Conservation (phyloP, 371 early-diverging fungal species). For the Batkoa obscura region DNA sequence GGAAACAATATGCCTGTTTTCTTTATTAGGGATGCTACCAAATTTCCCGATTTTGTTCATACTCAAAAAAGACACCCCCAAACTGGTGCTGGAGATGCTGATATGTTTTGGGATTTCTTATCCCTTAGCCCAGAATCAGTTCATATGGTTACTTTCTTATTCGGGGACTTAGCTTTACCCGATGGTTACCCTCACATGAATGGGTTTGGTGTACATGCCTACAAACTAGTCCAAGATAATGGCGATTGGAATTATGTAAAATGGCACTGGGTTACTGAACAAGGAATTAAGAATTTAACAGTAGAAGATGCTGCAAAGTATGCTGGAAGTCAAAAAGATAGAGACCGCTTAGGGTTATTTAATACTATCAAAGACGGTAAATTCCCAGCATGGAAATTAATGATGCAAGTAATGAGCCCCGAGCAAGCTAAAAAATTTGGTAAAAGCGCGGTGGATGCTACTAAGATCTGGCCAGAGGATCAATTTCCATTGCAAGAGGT, state of each 20-base stretch:
- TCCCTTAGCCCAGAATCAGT: conserved; percentile 36
- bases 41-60: conserved; percentile 45
- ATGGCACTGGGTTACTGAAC: conserved; percentile 51
- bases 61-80: conserved; percentile 42
- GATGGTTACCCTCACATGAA: conserved; percentile 41
- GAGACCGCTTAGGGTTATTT: conserved; percentile 34
- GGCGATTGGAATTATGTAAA: conserved; percentile 38
- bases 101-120: conserved; percentile 45
- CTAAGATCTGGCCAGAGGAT: conserved; percentile 41
- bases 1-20: conserved; percentile 47
- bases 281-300: conserved; percentile 34
- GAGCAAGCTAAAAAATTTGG: conserved; percentile 31
- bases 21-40: conserved; percentile 37
- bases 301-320: conserved; percentile 31
- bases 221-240: conserved; percentile 33
- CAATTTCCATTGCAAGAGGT: conserved; percentile 36
- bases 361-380: conserved; percentile 31
- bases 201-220: conserved; percentile 36
- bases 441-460: conserved; percentile 40
- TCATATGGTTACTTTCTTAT: conserved; percentile 39
- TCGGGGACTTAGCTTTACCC: conserved; percentile 43
- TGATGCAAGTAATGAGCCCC: conserved; percentile 30
- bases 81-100: conserved; percentile 26
- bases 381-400: conserved; percentile 36
- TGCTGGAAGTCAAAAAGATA: conserved; percentile 35